These are phyloP conservation scores for Ligustrum vulgare DNA, from an alignment of 257 asterid genomes.

Conservation along the genomic window DNA sequence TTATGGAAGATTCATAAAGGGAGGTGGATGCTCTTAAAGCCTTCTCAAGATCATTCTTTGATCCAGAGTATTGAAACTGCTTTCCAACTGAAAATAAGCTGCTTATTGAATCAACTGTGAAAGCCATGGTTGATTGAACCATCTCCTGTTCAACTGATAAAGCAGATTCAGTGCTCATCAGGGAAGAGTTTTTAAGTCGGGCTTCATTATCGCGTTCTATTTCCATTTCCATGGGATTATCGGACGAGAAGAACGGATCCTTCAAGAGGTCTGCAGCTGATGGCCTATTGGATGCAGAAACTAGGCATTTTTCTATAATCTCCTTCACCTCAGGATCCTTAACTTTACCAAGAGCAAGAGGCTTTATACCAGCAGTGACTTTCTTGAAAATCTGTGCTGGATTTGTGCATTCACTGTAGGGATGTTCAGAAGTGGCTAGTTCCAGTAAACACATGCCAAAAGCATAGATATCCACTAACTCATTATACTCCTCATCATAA, in stretches of 20 bases:
- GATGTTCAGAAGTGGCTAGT: conserved; percentile 38
- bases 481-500: conserved; percentile 44
- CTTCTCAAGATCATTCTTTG: not conserved
- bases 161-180: not conserved
- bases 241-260: conserved; percentile 42
- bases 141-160: not conserved
- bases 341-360: conserved; percentile 33
- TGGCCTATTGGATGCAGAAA: conserved; percentile 44
- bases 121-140: not conserved
- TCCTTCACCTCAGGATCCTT: conserved; percentile 36
- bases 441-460: conserved; percentile 60
- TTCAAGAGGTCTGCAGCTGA: conserved; percentile 47
- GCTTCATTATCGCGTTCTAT: conserved; percentile 1
- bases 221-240: not conserved
- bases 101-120: not conserved
- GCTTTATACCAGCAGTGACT: conserved; percentile 37
- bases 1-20: not conserved
- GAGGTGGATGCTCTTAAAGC: not conserved
- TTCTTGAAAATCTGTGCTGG: conserved; percentile 41
- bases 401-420: conserved; percentile 40
- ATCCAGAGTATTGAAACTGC: not conserved
- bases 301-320: conserved; percentile 43
- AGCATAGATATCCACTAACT: conserved; percentile 46
- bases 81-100: not conserved
- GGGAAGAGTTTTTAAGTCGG: not conserved